phyloP scores from a whole-genome alignment of 129 eudicot genomes.

The Tagetes erecta region DNA sequence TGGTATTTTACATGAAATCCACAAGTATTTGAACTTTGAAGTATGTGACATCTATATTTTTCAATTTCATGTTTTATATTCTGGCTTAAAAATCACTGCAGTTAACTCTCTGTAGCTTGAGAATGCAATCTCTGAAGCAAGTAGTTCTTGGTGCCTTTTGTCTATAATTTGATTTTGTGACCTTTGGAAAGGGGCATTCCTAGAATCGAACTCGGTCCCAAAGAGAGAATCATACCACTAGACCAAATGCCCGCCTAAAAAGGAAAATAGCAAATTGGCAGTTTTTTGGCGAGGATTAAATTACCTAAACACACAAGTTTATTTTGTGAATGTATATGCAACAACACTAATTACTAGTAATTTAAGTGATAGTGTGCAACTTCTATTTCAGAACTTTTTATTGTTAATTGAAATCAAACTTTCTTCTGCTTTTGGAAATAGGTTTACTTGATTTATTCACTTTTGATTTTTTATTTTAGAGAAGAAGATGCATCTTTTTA shows the following conservation, averaged over 20 bases:
- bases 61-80: too few relatives aligned
- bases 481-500: conserved; percentile 12
- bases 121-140: too few relatives aligned
- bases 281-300: neutral
- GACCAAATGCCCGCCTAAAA: neutral
- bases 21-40: too few relatives aligned
- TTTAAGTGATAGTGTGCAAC: conserved; percentile 9
- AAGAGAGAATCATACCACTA: too few relatives aligned
- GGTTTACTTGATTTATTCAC: neutral
- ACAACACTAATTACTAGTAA: neutral
- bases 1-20: too few relatives aligned
- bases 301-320: neutral
- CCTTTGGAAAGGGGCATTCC: too few relatives aligned
- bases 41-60: too few relatives aligned
- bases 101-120: too few relatives aligned
- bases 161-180: too few relatives aligned
- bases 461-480: conserved; percentile 6
- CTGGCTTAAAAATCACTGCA: too few relatives aligned
- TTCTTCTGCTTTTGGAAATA: conserved; percentile 35
- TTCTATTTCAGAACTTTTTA: neutral
- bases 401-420: conserved; percentile 57
- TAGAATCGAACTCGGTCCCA: too few relatives aligned
- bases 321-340: neutral
- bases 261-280: conserved; percentile 7
- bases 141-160: too few relatives aligned